Percentiles rank a stretch among this genome's conserved stretches.
Conservation (phyloP, 2,329 filamentous ascomycete species). For the Xylaria sp. region DNA sequence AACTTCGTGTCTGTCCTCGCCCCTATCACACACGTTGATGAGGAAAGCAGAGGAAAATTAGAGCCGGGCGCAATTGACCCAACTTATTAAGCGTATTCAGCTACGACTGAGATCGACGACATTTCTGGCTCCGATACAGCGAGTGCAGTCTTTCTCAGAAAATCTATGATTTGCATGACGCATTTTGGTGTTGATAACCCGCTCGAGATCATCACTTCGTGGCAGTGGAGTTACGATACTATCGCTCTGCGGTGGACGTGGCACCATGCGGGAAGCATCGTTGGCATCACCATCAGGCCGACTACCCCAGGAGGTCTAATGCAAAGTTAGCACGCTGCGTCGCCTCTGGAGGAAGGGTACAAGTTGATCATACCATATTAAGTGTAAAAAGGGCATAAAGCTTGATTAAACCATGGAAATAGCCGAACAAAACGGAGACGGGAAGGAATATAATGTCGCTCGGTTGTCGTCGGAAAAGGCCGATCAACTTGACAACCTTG, state of each 20-base stretch:
- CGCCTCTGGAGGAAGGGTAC: not conserved
- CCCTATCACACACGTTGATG: constrained; percentile 16
- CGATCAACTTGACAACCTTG: constrained; percentile 91
- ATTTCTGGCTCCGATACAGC: constrained; percentile 38
- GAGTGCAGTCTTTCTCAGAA: constrained; percentile 45
- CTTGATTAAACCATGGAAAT: constrained; percentile 93
- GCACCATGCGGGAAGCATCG: constrained; percentile 75
- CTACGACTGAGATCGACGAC: constrained; percentile 39
- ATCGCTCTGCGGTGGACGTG: constrained; percentile 54
- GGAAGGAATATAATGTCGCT: constrained; percentile 82
- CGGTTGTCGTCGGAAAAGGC: constrained; percentile 86
- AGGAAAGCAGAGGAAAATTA: constrained; percentile 16
- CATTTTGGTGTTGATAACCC: constrained; percentile 38
- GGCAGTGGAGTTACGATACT: constrained; percentile 51
- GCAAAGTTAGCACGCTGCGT: constrained; percentile 38
- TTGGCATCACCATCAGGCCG: constrained; percentile 90
- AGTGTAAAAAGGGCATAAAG: constrained; percentile 86
- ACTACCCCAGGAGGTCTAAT: constrained; percentile 93
- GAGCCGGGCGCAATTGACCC: constrained; percentile 10
- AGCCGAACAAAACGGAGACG: constrained; percentile 90
- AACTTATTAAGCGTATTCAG: constrained; percentile 35
- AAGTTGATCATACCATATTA: constrained; percentile 72
- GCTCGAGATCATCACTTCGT: constrained; percentile 49
- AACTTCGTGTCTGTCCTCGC: constrained; percentile 43
- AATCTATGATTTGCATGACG: constrained; percentile 33